These are phyloP conservation scores for Fusarium secorum DNA, from an alignment of 2,329 filamentous ascomycete species.

Conservation along the genomic window DNA sequence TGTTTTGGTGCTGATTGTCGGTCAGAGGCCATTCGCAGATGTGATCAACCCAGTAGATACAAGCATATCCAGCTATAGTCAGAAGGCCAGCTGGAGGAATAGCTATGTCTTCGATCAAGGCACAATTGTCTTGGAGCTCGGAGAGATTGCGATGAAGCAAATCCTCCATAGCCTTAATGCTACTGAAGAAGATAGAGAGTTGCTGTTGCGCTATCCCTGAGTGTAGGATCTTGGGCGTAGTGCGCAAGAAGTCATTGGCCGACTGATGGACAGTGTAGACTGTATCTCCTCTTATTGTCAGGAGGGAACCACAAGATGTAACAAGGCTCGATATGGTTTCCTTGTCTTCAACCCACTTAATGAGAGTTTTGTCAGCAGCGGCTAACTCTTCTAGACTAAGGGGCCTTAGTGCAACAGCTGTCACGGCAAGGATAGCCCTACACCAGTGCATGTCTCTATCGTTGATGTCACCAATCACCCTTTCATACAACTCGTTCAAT, in stretches of 20 bases:
- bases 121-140: rapidly evolving
- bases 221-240: rapidly evolving
- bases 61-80: rapidly evolving
- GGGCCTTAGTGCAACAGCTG: rapidly evolving
- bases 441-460: rapidly evolving
- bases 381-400: rapidly evolving
- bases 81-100: rapidly evolving
- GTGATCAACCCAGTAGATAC: rapidly evolving
- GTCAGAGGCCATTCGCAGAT: rapidly evolving
- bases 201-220: rapidly evolving
- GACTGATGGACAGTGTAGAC: not conserved
- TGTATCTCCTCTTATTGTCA: rapidly evolving
- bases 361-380: rapidly evolving
- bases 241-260: rapidly evolving
- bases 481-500: rapidly evolving
- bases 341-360: rapidly evolving
- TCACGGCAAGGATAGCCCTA: rapidly evolving
- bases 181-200: rapidly evolving
- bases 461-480: rapidly evolving
- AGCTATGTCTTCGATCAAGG: rapidly evolving
- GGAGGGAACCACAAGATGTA: rapidly evolving
- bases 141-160: rapidly evolving
- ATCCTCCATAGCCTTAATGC: rapidly evolving
- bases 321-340: rapidly evolving
- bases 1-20: rapidly evolving